Evolutionary conservation across 768 basidiomycete genomes (phyloP).

Genomic region (Nevesoporus exiguus): DNA sequence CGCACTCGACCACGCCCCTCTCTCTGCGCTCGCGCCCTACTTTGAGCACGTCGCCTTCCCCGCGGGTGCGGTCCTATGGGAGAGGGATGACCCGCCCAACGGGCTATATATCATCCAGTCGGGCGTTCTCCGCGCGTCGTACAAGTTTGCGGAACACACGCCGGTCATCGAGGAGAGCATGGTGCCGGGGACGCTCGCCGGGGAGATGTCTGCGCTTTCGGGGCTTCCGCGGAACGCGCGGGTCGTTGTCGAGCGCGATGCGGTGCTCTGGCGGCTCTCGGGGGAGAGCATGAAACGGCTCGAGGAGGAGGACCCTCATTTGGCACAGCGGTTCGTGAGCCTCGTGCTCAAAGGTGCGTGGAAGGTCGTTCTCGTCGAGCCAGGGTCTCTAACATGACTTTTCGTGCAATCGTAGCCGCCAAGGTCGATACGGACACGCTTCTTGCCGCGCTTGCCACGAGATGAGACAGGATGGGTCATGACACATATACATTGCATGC

Average conservation of each 20-base stretch:
- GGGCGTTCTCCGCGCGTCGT: constrained; percentile 81
- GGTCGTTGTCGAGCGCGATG: constrained; percentile 74
- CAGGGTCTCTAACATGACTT: background rate
- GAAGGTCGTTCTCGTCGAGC: background rate
- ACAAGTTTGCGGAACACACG: constrained; percentile 69
- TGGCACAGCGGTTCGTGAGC: constrained; percentile 63
- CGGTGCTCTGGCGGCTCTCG: constrained; percentile 79
- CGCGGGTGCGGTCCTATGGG: constrained; percentile 67
- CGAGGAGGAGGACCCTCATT: constrained; percentile 62
- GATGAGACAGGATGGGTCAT: constrained; percentile 15
- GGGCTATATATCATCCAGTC: constrained; percentile 88
- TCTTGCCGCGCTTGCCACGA: constrained; percentile 51
- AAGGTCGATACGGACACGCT: constrained; percentile 64
- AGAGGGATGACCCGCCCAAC: constrained; percentile 69
- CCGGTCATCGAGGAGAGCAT: constrained; percentile 80
- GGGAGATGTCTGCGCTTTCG: constrained; percentile 84
- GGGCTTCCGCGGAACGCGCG: constrained; percentile 80
- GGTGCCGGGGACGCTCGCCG: constrained; percentile 90
- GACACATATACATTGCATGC: constrained; percentile 1
- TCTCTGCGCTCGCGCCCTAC: constrained; percentile 65
- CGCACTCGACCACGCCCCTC: constrained; percentile 50
- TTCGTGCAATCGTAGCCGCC: constrained; percentile 44
- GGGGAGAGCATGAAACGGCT: constrained; percentile 53
- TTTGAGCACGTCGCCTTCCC: constrained; percentile 60
- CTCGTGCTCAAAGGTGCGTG: constrained; percentile 70